These are phyloP conservation scores for Pseudognaphalium luteoalbum DNA, from an alignment of 129 eudicot species.

Conservation along the genomic window DNA sequence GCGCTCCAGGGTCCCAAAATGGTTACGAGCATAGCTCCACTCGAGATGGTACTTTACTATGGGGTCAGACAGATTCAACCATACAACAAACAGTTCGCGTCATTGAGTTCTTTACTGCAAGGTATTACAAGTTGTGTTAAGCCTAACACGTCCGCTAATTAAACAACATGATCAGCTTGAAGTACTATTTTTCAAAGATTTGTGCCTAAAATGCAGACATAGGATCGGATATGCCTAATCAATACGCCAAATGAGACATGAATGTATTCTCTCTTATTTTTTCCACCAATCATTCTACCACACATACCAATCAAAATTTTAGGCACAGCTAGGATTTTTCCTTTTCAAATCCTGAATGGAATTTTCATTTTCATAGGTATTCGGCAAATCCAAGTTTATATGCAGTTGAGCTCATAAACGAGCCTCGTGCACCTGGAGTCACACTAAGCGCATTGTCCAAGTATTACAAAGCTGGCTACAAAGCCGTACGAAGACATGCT, in stretches of 20 bases:
- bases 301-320: no score
- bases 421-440: conserved; percentile 58
- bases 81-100: conserved; percentile 54
- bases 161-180: neutral
- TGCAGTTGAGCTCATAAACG: conserved; percentile 65
- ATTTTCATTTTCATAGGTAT: conserved; percentile 36
- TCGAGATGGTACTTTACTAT: conserved; percentile 62
- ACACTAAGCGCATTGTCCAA: conserved; percentile 39
- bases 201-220: no score
- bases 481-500: conserved; percentile 56
- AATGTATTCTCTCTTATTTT: no score
- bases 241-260: no score
- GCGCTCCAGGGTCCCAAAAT: conserved; percentile 86
- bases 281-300: no score
- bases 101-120: conserved; percentile 59
- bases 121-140: conserved; percentile 28
- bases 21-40: conserved; percentile 61
- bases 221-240: no score
- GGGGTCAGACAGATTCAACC: conserved; percentile 60
- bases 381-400: conserved; percentile 47
- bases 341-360: neutral
- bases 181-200: neutral
- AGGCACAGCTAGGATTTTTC: no score
- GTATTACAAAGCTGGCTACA: conserved; percentile 50
- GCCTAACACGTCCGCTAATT: no score